Conservation (phyloP, 2,329 filamentous ascomycete species). For the Pseudopyrenochaeta lycopersici region DNA sequence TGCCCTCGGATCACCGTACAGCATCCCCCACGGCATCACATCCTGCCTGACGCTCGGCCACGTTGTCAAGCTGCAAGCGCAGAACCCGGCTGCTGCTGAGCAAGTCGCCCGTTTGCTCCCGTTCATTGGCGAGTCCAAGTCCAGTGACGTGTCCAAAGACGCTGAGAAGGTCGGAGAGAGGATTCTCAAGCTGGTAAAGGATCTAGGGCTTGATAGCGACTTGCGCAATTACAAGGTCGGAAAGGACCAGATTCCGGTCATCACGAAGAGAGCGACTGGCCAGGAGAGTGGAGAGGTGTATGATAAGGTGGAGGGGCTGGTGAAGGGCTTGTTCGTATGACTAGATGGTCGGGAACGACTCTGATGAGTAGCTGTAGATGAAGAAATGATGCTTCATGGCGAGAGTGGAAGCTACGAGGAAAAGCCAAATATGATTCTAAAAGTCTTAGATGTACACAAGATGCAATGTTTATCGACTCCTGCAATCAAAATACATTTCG, state of each 20-base stretch:
- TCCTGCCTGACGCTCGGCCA: slow-evolving; percentile 63
- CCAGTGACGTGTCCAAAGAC: slow-evolving; percentile 55
- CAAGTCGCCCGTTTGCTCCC: slow-evolving; percentile 57
- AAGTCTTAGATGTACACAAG: no score
- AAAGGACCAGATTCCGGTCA: slow-evolving; percentile 52
- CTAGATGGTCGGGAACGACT: neutral
- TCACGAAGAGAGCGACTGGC: slow-evolving; percentile 56
- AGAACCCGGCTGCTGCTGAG: slow-evolving; percentile 54
- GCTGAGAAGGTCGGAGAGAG: slow-evolving; percentile 56
- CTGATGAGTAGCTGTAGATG: neutral
- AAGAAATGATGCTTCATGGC: no score
- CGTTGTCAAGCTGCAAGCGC: slow-evolving; percentile 63
- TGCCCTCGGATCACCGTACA: slow-evolving; percentile 63
- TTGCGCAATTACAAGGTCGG: slow-evolving; percentile 57
- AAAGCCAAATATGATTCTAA: no score
- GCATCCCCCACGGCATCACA: slow-evolving; percentile 66
- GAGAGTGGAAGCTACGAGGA: no score
- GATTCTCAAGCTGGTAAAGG: slow-evolving; percentile 55
- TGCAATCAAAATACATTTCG: no score
- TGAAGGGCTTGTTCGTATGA: slow-evolving; percentile 52
- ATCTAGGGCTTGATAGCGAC: slow-evolving; percentile 55
- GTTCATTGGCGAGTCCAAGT: slow-evolving; percentile 51
- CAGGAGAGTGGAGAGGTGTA: slow-evolving; percentile 54
- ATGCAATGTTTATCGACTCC: no score
- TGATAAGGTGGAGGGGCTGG: slow-evolving; percentile 54